Conservation (phyloP, 345 rosid species). For the Limnanthes douglasii region DNA sequence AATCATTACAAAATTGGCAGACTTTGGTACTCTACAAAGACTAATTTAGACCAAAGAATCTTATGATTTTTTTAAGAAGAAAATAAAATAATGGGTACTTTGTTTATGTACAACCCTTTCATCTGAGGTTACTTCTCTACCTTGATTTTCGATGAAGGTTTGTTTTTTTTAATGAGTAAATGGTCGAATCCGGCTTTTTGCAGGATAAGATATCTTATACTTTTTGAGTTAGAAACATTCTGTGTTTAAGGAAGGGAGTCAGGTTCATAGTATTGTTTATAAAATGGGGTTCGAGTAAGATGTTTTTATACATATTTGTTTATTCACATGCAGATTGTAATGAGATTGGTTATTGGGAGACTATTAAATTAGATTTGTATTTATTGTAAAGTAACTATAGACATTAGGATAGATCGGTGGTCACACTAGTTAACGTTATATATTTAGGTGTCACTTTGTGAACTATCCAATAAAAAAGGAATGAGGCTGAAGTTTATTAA, state of each 20-base stretch:
- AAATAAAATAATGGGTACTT: slow-evolving; percentile 9
- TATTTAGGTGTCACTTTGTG: too few relatives aligned
- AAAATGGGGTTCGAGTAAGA: slow-evolving; percentile 20
- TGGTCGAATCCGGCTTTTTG: slow-evolving; percentile 14
- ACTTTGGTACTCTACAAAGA: slow-evolving; percentile 21
- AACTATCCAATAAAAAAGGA: too few relatives aligned
- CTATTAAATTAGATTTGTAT: too few relatives aligned
- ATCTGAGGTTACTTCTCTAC: slow-evolving; percentile 23
- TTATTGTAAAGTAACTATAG: too few relatives aligned
- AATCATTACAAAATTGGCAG: slow-evolving; percentile 16
- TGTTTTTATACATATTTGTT: slow-evolving; percentile 18
- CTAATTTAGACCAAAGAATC: slow-evolving; percentile 21
- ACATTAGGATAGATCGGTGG: too few relatives aligned
- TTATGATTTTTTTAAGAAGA: slow-evolving; percentile 14
- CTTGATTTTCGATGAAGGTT: slow-evolving; percentile 16
- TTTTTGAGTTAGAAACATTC: slow-evolving; percentile 20
- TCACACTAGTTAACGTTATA: too few relatives aligned
- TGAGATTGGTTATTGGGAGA: slow-evolving; percentile 13
- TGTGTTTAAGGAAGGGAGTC: slow-evolving; percentile 16
- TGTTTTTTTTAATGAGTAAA: slow-evolving; percentile 12
- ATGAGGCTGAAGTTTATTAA: too few relatives aligned
- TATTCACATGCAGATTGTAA: too few relatives aligned
- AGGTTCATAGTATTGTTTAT: slow-evolving; percentile 20
- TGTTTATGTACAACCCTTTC: slow-evolving; percentile 23
- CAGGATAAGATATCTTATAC: slow-evolving; percentile 29